Conservation (phyloP, 176 grass and related monocot genomes). For the Oryza meridionalis region DNA sequence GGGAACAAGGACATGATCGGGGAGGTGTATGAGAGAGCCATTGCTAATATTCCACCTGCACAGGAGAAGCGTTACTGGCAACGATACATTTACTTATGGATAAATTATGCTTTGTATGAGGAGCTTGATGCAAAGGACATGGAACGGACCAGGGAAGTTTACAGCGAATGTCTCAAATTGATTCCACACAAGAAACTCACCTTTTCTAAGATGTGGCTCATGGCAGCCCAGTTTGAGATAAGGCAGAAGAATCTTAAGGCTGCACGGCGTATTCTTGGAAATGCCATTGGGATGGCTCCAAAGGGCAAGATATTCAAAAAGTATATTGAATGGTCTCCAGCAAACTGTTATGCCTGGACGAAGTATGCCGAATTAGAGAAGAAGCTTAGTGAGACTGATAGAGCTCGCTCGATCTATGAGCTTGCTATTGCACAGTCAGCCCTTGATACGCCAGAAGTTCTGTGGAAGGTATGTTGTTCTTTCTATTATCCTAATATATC, state of each 20-base stretch:
- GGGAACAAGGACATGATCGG: constrained; percentile 67
- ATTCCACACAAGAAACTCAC: constrained; percentile 90
- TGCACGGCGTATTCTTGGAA: constrained; percentile 71
- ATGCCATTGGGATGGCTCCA: constrained; percentile 84
- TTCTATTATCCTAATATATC: background rate
- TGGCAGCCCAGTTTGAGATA: constrained; percentile 85
- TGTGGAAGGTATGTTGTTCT: constrained; percentile 64
- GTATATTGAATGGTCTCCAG: constrained; percentile 79
- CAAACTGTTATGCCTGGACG: constrained; percentile 87
- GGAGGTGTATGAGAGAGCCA: constrained; percentile 85
- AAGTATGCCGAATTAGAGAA: constrained; percentile 88
- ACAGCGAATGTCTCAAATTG: constrained; percentile 70
- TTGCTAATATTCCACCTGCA: constrained; percentile 74
- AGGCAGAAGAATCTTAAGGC: constrained; percentile 59
- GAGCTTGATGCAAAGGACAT: constrained; percentile 76
- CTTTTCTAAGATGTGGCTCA: constrained; percentile 84
- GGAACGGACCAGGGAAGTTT: constrained; percentile 68
- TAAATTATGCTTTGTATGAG: constrained; percentile 89
- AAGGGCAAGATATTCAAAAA: constrained; percentile 95
- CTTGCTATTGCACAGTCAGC: constrained; percentile 86
- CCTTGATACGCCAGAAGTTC: constrained; percentile 82
- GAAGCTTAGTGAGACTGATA: constrained; percentile 79
- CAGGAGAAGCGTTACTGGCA: constrained; percentile 92
- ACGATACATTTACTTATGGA: constrained; percentile 85
- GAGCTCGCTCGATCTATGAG: constrained; percentile 76